Base-by-base conservation (phyloP, 1,284 basidiomycete species). In the Anthracocystis panici-leucophaei region DNA sequence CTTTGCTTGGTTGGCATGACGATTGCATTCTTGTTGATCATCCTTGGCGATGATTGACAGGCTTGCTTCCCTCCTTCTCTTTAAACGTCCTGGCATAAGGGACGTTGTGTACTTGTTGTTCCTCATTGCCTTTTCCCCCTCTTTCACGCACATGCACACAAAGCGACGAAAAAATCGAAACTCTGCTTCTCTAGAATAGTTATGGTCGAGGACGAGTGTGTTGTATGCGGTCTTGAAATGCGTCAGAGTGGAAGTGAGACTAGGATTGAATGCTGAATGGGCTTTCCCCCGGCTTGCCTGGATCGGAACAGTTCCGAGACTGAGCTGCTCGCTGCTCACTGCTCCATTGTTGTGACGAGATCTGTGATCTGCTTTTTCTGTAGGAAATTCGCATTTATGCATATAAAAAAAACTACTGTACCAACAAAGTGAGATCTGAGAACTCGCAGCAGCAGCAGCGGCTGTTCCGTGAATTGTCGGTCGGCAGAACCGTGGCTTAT, bases 91-190 rank as follows among this genome's bases (percentile, higher is more conserved):
- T 51, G 33, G 20, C 29, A 40, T 25, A 25, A 14, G 59, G 52
- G 61, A 59, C 60, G 60, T 70, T 65, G 62, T 71, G 68, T 71
- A 71, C 64, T 71, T 65, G 54, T 65, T 70, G 42, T 58, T 50
- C 57, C 27, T 50, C 40, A 38, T 38, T 38, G 35, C 35, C 14
- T 20, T 27, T 58, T 56, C 62, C 51, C 56, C 59, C 56, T 27
- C 44, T 35, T 46, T 48, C 20, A 57, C 53, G 57, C 61, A 65
- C 68, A 61, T 54, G 51, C 57, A 57, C 65, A 62, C 65, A 46
- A 51, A 70, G 67, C 67, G 67, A 71, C 45, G 56, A 60, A 27
- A 65, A 65, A 61, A 50, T 49, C 54, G 27, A 65, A 55, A 50
- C 21, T 50, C 62, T 71, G 68, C 62, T 71, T 65, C 65, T 67